These are phyloP conservation scores for Colletotrichum somersetense DNA, from an alignment of 2,329 filamentous ascomycete species.

Conservation along the genomic window DNA sequence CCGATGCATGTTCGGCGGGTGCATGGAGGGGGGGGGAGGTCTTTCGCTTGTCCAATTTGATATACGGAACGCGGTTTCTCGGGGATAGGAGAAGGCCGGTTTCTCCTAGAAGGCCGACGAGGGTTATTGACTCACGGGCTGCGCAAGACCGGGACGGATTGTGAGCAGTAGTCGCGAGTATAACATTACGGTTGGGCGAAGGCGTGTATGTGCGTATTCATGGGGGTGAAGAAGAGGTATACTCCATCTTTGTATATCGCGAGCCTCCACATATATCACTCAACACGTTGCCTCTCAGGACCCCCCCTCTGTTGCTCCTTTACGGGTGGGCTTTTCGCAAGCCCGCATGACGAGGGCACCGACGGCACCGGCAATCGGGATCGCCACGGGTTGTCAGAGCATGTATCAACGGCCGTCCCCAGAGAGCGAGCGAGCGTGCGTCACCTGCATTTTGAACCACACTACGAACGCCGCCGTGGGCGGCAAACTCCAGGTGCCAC, in stretches of 20 bases:
- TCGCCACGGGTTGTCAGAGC: background rate
- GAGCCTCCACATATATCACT: background rate
- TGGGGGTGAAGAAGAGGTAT: background rate
- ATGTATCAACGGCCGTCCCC: background rate
- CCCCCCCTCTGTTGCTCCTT: background rate
- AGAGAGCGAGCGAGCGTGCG: too few species aligned
- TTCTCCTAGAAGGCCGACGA: too few species aligned
- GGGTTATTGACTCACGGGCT: too few species aligned
- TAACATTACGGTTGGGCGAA: background rate
- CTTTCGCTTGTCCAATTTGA: too few species aligned
- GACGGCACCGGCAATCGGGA: background rate
- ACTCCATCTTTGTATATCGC: background rate
- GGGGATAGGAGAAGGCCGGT: too few species aligned
- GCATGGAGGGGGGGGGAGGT: too few species aligned
- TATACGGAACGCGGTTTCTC: too few species aligned
- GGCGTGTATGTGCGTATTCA: too few species aligned
- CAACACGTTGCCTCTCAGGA: background rate
- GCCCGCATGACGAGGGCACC: background rate
- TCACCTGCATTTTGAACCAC: background rate
- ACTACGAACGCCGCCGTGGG: background rate
- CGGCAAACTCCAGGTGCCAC: background rate
- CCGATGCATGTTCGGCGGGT: too few species aligned
- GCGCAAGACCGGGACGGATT: background rate
- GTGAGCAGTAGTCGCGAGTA: background rate
- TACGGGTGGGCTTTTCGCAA: background rate